These are phyloP conservation scores for Cronartium quercuum DNA, from an alignment of 1,284 basidiomycete genomes.

Conservation along the genomic window DNA sequence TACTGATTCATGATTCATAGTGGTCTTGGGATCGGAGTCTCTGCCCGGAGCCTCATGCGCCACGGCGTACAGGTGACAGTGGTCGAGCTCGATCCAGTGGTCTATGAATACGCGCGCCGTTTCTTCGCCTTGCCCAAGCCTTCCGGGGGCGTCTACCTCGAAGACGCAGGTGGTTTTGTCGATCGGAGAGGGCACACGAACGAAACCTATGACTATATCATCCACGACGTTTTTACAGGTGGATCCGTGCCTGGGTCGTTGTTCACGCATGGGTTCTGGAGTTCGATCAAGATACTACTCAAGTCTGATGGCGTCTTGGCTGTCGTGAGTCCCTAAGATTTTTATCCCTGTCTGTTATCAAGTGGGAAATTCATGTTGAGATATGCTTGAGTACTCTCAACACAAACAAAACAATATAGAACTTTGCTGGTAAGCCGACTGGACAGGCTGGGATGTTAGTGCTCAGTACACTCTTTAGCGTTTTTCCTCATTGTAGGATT, in stretches of 20 bases:
- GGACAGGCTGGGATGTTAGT: conserved; percentile 64
- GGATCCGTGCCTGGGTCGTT: conserved; percentile 74
- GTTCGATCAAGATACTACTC: conserved; percentile 60
- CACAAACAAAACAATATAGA: conserved; percentile 53
- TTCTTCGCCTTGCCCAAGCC: conserved; percentile 71
- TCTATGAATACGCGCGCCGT: conserved; percentile 69
- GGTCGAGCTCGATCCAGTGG: conserved; percentile 77
- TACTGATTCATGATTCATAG: conserved; percentile 53
- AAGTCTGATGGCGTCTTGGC: conserved; percentile 68
- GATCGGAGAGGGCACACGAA: not conserved
- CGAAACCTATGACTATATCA: conserved; percentile 62
- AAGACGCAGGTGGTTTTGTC: conserved; percentile 65
- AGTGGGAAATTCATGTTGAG: not conserved
- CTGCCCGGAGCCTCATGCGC: conserved; percentile 63
- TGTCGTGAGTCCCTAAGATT: conserved; percentile 57
- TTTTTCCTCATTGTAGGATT: conserved; percentile 69
- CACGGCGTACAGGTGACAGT: conserved; percentile 65
- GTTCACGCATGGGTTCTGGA: conserved; percentile 75
- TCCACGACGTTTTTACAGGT: conserved; percentile 88
- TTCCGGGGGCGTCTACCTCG: conserved; percentile 59
- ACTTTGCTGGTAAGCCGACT: conserved; percentile 63
- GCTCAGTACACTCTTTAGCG: conserved; percentile 60
- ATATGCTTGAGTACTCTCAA: conserved; percentile 27
- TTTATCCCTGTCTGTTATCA: not conserved
- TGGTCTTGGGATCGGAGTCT: conserved; percentile 76